phyloP scores from a whole-genome alignment of 495 filamentous ascomycete genomes.

The Filosporella fistucella region DNA sequence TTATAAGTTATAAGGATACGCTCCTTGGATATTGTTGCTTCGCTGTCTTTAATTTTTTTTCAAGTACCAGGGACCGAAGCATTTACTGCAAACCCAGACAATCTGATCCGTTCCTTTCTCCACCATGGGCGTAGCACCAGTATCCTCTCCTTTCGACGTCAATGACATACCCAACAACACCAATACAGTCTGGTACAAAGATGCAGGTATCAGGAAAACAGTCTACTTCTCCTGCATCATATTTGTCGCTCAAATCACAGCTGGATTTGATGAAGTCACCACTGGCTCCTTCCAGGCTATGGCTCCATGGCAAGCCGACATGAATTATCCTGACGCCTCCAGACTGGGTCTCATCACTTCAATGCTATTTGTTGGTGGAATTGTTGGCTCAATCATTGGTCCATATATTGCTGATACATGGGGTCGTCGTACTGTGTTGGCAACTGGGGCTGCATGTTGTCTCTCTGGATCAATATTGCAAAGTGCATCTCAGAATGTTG shows the following conservation, averaged over 20 bases:
- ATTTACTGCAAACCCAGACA: too few species aligned
- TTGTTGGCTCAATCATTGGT: constrained; percentile 23
- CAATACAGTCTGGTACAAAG: constrained; percentile 8
- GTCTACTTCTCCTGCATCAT: constrained; percentile 1
- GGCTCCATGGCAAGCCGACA: constrained; percentile 4
- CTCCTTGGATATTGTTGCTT: too few species aligned
- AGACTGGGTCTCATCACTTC: constrained; percentile 46
- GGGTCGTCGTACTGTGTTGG: constrained; percentile 44
- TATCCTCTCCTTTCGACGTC: too few species aligned
- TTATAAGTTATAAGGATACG: too few species aligned
- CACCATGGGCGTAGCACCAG: too few species aligned
- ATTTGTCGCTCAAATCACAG: constrained; percentile 7
- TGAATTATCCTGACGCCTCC: constrained; percentile 4
- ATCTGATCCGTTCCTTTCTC: too few species aligned
- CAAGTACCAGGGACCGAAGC: too few species aligned
- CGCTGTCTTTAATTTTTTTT: too few species aligned
- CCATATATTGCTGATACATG: constrained; percentile 19
- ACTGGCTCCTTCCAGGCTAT: constrained; percentile 8
- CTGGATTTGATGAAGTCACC: constrained; percentile 6
- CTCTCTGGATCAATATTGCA: constrained; percentile 43
- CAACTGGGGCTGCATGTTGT: constrained; percentile 40
- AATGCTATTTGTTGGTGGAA: constrained; percentile 49
- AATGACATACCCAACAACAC: too few species aligned
- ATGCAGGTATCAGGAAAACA: background rate
- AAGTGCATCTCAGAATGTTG: constrained; percentile 19